phyloP scores from a whole-genome alignment of 306 rosid species.

The Psophocarpus tetragonolobus region DNA sequence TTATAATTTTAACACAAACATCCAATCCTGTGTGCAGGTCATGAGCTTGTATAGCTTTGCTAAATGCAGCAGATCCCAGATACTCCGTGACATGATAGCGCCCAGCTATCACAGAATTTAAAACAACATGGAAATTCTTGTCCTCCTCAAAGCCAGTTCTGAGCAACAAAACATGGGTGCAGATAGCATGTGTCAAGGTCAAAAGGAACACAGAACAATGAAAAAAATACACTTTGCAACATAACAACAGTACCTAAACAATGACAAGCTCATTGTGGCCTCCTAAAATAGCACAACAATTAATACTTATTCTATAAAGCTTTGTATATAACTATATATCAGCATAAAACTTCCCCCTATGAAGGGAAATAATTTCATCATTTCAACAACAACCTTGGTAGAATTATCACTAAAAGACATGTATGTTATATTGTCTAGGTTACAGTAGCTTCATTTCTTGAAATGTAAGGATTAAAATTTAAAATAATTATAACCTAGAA shows the following conservation, averaged over 20 bases:
- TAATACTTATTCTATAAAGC: neutral
- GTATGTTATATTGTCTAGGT: neutral
- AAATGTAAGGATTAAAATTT: neutral
- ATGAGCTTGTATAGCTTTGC: conserved; percentile 99
- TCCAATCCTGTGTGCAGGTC: conserved; percentile 97
- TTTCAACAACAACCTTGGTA: conserved; percentile 19
- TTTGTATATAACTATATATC: neutral
- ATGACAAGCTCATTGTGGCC: neutral
- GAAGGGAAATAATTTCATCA: neutral
- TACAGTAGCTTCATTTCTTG: conserved; percentile 3
- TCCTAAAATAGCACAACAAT: neutral
- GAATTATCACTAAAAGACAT: conserved; percentile 3
- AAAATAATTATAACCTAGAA: neutral
- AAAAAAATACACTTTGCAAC: conserved; percentile 4
- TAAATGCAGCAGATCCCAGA: conserved; percentile 99
- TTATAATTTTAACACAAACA: conserved; percentile 95
- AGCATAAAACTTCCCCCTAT: neutral
- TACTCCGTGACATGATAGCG: conserved; percentile 98
- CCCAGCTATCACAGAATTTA: conserved; percentile 95
- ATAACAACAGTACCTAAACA: conserved; percentile 6
- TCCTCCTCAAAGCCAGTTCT: conserved; percentile 99
- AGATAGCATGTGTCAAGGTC: conserved; percentile 36
- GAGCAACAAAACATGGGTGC: conserved; percentile 46
- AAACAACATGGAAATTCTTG: conserved; percentile 95
- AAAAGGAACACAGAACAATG: conserved; percentile 8